These are phyloP conservation scores for Pistacia vera DNA, from an alignment of 345 rosid genomes.

Conservation along the genomic window DNA sequence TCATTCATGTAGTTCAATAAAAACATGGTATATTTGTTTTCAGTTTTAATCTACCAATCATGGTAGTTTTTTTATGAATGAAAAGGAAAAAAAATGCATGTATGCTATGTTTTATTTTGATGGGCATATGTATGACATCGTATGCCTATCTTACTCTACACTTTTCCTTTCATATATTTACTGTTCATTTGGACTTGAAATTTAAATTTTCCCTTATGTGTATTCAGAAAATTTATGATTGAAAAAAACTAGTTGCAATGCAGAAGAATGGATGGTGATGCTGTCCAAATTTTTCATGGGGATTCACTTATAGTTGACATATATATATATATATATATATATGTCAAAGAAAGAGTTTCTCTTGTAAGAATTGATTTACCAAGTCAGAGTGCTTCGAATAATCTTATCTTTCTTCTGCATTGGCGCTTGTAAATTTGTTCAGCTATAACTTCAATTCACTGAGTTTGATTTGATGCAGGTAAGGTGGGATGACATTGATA, in stretches of 20 bases:
- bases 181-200: not conserved
- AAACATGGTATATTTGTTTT: too few species aligned
- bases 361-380: not conserved
- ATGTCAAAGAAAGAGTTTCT: not conserved
- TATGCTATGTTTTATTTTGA: too few species aligned
- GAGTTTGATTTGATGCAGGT: not conserved
- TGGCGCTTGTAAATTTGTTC: not conserved
- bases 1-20: too few species aligned
- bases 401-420: not conserved
- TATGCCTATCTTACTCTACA: too few species aligned
- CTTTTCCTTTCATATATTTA: not conserved
- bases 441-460: not conserved
- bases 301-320: too few species aligned
- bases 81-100: too few species aligned
- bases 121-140: too few species aligned
- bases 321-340: too few species aligned
- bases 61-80: too few species aligned
- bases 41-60: too few species aligned
- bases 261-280: not conserved
- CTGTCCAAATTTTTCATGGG: not conserved
- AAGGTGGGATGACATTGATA: not conserved
- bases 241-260: not conserved
- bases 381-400: too few species aligned
- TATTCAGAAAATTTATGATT: not conserved
- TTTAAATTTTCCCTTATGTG: not conserved